Percentiles rank a stretch among this genome's conserved stretches.
Conservation (phyloP, 495 filamentous ascomycete genomes). For the Echria macrotheca region DNA sequence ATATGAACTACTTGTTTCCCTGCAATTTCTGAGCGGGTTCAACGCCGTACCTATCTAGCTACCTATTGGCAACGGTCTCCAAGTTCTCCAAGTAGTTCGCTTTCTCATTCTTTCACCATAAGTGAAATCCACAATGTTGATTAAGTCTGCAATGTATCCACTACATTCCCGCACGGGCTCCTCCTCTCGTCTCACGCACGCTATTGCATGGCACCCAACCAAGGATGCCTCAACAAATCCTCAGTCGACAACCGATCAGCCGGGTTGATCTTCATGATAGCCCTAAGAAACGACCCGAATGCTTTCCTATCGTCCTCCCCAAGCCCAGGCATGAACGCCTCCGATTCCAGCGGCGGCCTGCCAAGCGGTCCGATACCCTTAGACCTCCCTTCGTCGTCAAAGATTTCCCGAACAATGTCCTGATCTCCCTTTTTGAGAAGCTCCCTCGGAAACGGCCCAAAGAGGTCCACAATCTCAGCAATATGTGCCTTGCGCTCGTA, state of each 20-base stretch:
- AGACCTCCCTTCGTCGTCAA: slow-evolving; percentile 8
- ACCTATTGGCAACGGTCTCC: too few species aligned
- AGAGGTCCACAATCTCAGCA: slow-evolving; percentile 20
- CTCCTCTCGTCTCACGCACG: background rate
- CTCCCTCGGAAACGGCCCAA: slow-evolving; percentile 20
- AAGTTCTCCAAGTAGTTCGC: too few species aligned
- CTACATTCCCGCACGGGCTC: background rate
- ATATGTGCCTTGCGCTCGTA: slow-evolving; percentile 21
- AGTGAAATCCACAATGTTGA: background rate
- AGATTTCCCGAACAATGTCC: slow-evolving; percentile 13
- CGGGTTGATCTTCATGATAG: slow-evolving; percentile 16
- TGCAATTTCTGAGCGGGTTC: too few species aligned
- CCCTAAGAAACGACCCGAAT: slow-evolving; percentile 10
- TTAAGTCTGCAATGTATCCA: background rate
- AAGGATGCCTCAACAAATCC: slow-evolving; percentile 12
- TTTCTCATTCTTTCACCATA: background rate
- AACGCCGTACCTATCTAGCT: too few species aligned
- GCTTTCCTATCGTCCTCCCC: background rate
- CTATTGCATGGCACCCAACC: slow-evolving; percentile 10
- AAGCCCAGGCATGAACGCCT: slow-evolving; percentile 7
- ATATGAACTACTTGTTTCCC: too few species aligned
- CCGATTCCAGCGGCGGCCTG: background rate
- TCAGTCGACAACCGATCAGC: slow-evolving; percentile 8
- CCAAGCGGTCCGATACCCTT: background rate
- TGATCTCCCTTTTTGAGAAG: slow-evolving; percentile 21